These are phyloP conservation scores for Oxyria digyna DNA, from an alignment of 148 eudicot genomes.

Conservation along the genomic window DNA sequence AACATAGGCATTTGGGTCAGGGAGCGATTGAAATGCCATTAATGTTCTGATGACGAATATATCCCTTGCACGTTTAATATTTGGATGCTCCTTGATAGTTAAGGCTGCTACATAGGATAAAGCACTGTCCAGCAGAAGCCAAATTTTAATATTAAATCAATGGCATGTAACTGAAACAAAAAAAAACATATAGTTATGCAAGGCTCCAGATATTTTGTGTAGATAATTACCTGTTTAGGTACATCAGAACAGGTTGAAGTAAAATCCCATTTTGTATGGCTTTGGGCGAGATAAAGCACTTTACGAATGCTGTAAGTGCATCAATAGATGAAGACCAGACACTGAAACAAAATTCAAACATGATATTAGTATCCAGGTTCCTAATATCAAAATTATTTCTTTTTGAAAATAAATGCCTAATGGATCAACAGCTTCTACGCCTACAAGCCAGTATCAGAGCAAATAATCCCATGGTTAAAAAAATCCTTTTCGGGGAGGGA, in stretches of 20 bases:
- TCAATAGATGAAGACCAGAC: conserved; percentile 84
- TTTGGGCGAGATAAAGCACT: conserved; percentile 65
- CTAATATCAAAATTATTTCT: not conserved
- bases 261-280: conserved; percentile 57
- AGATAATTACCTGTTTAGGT: conserved; percentile 58
- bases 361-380: not conserved
- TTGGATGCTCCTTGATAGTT: conserved; percentile 42
- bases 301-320: conserved; percentile 79
- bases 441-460: not conserved
- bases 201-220: not conserved
- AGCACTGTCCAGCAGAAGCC: conserved; percentile 46
- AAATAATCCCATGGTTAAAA: not conserved
- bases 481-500: not conserved
- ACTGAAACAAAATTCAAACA: conserved; percentile 25
- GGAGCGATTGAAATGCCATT: conserved; percentile 67
- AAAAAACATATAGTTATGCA: not conserved
- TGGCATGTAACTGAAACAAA: not conserved
- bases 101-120: conserved; percentile 47
- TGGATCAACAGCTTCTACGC: not conserved
- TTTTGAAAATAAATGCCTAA: not conserved
- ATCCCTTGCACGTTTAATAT: conserved; percentile 42
- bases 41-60: conserved; percentile 57
- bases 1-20: conserved; percentile 77
- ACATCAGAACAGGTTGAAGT: conserved; percentile 88
- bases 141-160: not conserved